Evolutionary conservation across 805 yeast species (phyloP).

Genomic region (Blastobotrys peoriensis): DNA sequence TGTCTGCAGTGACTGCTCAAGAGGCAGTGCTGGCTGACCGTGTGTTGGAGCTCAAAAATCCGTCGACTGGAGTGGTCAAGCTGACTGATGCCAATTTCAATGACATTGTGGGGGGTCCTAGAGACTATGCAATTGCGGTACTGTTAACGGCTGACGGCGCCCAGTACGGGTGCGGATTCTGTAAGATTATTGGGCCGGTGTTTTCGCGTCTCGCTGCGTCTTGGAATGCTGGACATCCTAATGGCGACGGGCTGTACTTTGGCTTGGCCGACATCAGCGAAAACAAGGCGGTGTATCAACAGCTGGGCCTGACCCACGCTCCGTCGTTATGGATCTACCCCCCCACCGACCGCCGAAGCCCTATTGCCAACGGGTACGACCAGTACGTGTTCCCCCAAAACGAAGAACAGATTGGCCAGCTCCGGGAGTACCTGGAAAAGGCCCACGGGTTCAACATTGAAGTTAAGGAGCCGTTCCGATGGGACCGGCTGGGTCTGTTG

Average conservation of each 20-base stretch:
- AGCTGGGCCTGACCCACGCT: constrained; percentile 58
- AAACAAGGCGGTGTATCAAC: constrained; percentile 46
- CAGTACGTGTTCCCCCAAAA: constrained; percentile 26
- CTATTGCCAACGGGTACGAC: constrained; percentile 18
- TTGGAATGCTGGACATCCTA: constrained; percentile 54
- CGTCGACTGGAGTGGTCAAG: constrained; percentile 33
- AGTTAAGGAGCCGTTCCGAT: constrained; percentile 30
- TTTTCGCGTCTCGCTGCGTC: constrained; percentile 56
- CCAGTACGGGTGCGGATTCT: constrained; percentile 69
- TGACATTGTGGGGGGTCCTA: constrained; percentile 50
- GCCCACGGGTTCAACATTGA: constrained; percentile 23
- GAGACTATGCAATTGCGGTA: constrained; percentile 62
- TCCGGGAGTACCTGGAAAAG: constrained; percentile 14
- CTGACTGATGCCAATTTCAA: constrained; percentile 59
- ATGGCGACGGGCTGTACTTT: constrained; percentile 53
- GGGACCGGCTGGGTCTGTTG: constrained; percentile 16
- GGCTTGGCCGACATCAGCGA: constrained; percentile 67
- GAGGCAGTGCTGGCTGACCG: not conserved
- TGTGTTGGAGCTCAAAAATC: not conserved
- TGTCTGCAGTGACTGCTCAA: not conserved
- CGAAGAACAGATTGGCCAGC: constrained; percentile 21
- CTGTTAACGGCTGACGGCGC: constrained; percentile 70
- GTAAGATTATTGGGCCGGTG: constrained; percentile 64
- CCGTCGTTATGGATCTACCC: constrained; percentile 66
- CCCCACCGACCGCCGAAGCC: constrained; percentile 39